phyloP scores from a whole-genome alignment of 805 yeast species.

The Pichia gijzeniarum region DNA sequence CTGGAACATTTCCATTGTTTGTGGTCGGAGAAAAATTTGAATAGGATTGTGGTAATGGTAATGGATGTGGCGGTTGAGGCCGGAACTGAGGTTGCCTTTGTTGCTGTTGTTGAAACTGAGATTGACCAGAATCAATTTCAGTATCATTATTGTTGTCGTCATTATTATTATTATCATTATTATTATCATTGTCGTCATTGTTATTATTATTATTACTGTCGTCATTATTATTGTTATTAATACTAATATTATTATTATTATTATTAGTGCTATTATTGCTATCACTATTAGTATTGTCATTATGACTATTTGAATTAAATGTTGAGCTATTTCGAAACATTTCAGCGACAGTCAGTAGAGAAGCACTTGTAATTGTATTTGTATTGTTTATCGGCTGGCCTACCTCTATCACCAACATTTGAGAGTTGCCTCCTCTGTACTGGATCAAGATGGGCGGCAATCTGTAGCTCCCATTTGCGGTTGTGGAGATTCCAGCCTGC shows the following conservation, averaged over 20 bases:
- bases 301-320: not conserved
- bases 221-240: not conserved
- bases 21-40: not conserved
- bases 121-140: not conserved
- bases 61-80: not conserved
- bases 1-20: not conserved
- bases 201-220: too few relatives aligned
- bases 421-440: constrained; percentile 27
- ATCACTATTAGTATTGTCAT: too few relatives aligned
- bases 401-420: constrained; percentile 27
- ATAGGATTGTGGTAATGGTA: not conserved
- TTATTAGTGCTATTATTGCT: too few relatives aligned
- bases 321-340: constrained; percentile 5
- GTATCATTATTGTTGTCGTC: too few relatives aligned
- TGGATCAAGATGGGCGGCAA: constrained; percentile 28
- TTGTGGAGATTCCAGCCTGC: constrained; percentile 15
- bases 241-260: too few relatives aligned
- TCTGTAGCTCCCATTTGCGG: constrained; percentile 20
- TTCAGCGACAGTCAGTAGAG: constrained; percentile 5
- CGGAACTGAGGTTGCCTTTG: not conserved
- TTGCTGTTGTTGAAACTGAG: not conserved
- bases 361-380: not conserved
- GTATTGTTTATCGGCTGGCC: constrained; percentile 16
- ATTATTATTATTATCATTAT: too few relatives aligned
- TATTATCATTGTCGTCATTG: too few relatives aligned